Evolutionary conservation across 768 basidiomycete genomes (phyloP).

Genomic region (Lentinula boryana): DNA sequence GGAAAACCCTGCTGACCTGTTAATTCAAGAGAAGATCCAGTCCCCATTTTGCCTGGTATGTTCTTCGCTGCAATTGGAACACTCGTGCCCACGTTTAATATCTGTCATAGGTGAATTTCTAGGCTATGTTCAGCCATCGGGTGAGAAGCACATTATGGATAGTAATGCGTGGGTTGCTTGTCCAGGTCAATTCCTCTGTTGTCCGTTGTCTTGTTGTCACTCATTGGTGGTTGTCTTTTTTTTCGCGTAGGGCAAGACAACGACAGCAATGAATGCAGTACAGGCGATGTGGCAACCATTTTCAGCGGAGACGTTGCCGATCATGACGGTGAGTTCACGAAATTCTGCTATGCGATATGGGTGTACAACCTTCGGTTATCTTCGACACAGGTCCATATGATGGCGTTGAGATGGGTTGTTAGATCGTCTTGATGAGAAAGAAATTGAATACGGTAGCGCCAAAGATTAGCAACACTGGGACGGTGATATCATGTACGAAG

Average conservation of each 20-base stretch:
- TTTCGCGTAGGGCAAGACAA: constrained; percentile 51
- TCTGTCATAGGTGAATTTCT: constrained; percentile 2
- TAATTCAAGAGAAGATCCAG: constrained; percentile 26
- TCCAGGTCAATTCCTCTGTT: constrained; percentile 30
- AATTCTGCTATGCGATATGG: no score
- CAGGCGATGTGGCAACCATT: constrained; percentile 48
- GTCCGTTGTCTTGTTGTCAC: background rate
- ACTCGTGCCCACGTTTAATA: background rate
- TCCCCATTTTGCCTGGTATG: constrained; percentile 35
- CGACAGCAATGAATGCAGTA: constrained; percentile 38
- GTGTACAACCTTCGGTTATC: no score
- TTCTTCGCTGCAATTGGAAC: background rate
- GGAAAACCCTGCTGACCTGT: background rate
- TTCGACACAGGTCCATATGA: constrained; percentile 5
- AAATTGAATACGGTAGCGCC: background rate
- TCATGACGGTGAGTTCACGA: constrained; percentile 34
- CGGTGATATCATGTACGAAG: no score
- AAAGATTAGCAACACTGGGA: no score
- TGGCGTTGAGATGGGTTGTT: constrained; percentile 8
- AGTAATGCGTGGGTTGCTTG: constrained; percentile 47
- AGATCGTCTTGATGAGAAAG: background rate
- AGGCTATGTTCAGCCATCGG: constrained; percentile 21
- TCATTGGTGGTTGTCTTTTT: background rate
- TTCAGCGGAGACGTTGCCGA: constrained; percentile 34
- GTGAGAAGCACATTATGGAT: constrained; percentile 22